Evolutionary conservation across 2,329 filamentous ascomycete genomes (phyloP).

Genomic region (Alternaria metachromatica): DNA sequence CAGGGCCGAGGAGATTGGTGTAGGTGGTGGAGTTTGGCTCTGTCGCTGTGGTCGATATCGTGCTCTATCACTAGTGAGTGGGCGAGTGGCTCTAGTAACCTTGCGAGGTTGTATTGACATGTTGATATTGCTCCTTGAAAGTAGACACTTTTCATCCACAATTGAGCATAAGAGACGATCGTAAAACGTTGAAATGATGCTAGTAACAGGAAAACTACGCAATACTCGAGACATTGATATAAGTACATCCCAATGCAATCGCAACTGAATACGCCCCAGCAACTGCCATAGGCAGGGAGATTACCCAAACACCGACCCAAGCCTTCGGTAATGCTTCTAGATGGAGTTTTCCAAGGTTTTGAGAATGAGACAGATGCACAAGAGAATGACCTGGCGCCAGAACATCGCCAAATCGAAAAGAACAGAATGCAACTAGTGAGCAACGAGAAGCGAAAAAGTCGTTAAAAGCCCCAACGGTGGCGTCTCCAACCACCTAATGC

Average conservation of each 20-base stretch:
- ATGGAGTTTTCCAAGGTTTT: constrained; percentile 1
- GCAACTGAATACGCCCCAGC: background rate
- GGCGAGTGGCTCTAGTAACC: too few species aligned
- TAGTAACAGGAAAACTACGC: background rate
- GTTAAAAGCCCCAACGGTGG: constrained; percentile 5
- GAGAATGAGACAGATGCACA: background rate
- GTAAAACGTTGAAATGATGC: background rate
- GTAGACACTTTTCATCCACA: background rate
- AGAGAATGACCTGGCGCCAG: background rate
- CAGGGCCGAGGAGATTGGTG: background rate
- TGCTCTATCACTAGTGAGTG: background rate
- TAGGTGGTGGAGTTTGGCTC: background rate
- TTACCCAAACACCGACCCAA: constrained; percentile 9
- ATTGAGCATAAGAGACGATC: background rate
- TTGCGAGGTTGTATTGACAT: too few species aligned
- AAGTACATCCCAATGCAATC: background rate
- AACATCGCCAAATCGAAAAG: background rate
- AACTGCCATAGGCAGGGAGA: constrained; percentile 13
- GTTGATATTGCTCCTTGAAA: too few species aligned
- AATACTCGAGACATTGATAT: background rate
- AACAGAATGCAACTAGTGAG: background rate
- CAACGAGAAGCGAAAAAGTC: background rate
- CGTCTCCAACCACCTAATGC: background rate
- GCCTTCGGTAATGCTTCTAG: constrained; percentile 12
- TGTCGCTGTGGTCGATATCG: background rate